A percentile compares a stretch with the other conserved stretches of the same genome.
phyloP scores from a whole-genome alignment of 2,329 filamentous ascomycete genomes.

The Conoideocrella luteorostrata region DNA sequence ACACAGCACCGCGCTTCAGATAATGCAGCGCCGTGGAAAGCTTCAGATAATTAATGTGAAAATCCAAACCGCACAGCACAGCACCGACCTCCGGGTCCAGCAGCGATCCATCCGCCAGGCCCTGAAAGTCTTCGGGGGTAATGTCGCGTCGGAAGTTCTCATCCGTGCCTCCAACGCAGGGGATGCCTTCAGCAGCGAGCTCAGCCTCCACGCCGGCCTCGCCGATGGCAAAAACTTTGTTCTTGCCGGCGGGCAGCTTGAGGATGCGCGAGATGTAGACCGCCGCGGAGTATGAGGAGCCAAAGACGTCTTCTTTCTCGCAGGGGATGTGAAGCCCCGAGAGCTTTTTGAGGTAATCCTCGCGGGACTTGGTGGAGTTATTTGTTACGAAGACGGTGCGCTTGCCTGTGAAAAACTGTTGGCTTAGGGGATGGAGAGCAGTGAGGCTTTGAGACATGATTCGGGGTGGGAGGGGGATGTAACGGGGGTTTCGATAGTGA shows the following conservation, averaged over 20 bases:
- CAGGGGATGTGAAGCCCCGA: slow-evolving; percentile 72
- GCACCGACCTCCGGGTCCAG: slow-evolving; percentile 85
- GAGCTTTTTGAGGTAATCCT: slow-evolving; percentile 90
- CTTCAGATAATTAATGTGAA: slow-evolving; percentile 94
- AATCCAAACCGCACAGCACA: slow-evolving; percentile 86
- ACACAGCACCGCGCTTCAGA: slow-evolving; percentile 71
- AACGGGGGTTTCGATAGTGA: neutral
- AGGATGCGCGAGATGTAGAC: slow-evolving; percentile 95
- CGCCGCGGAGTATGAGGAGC: slow-evolving; percentile 88
- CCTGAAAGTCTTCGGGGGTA: slow-evolving; percentile 70
- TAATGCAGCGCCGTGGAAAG: slow-evolving; percentile 80
- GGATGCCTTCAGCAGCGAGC: slow-evolving; percentile 69
- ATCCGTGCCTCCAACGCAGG: slow-evolving; percentile 83
- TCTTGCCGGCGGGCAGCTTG: slow-evolving; percentile 67
- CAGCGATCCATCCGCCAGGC: slow-evolving; percentile 65
- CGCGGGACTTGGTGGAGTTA: slow-evolving; percentile 94
- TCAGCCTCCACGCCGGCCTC: slow-evolving; percentile 90
- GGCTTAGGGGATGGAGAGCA: too few species aligned
- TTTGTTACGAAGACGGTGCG: slow-evolving; percentile 95
- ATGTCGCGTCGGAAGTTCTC: slow-evolving; percentile 70
- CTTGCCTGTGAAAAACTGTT: slow-evolving; percentile 56
- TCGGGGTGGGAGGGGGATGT: too few species aligned
- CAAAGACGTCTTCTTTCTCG: slow-evolving; percentile 85
- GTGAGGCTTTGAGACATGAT: too few species aligned
- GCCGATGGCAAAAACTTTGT: slow-evolving; percentile 91